Base-by-base conservation (phyloP, 2,329 filamentous ascomycete species). In the Colletotrichum agaves region DNA sequence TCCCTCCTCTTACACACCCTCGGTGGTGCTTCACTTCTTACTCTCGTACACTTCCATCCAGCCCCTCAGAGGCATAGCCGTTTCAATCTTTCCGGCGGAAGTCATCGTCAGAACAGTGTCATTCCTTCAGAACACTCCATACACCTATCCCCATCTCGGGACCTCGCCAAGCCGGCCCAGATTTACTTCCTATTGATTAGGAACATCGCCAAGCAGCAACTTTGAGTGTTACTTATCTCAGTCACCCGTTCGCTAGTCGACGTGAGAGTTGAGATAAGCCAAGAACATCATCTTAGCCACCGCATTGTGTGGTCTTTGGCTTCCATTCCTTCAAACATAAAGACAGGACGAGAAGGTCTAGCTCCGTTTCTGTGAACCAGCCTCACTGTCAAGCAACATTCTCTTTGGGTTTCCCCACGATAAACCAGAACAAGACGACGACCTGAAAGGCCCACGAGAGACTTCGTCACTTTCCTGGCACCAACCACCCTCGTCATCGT, bases 161-260 rank as follows among this genome's bases (percentile, higher is more conserved):
- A 39, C 49, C 27, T 43, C 43, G 53, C 65, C 46, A 65, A 65
- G 61, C 21, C 58, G 46, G 23, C 52, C 46, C 46, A 61, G 58
- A 17, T 52, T 35, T 35, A 52, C 44, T 17, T 52, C 44, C 66
- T 69, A 62, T 69, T 62, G 63, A 62, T 27, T 67, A 67, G 66
- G 46, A 19, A 27, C 44, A 27, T n/a, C 63, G 47, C 17, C 44
- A 35, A 47, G 15, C 52, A n/a, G 27, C 23, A n/a, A 27, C 39
- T 23, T 23, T 31, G 15, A 35, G 12, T 49, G 33, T 31, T 35
- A 47, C 53, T 47, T 47, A 52, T 41, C 44, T 63, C 44, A 39
- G n/a, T 11, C 43, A 39, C 21, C 27, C 43, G 39, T 13, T 55
- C 21, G 35, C 52, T 5, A 67, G 52, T 43, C 41, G 61, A 55